Evolutionary conservation across 2,329 filamentous ascomycete species (phyloP).

Genomic region (Fusarium albidum): DNA sequence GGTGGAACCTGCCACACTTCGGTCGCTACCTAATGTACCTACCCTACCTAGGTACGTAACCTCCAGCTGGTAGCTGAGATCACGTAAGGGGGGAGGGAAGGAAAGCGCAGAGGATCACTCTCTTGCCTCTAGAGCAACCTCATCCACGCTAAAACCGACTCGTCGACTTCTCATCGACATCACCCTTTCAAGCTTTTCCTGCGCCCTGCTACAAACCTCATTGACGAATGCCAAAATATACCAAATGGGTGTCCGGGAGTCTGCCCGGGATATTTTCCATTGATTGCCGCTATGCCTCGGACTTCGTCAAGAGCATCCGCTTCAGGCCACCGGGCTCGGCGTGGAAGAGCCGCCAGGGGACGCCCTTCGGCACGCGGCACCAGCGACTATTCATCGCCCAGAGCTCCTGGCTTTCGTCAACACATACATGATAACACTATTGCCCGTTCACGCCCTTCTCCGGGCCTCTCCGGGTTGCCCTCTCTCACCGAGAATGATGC

Average conservation of each 20-base stretch:
- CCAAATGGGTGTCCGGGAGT: neutral
- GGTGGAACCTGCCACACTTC: neutral
- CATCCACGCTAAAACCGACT: neutral
- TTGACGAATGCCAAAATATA: neutral
- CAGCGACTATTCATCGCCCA: constrained; percentile 17
- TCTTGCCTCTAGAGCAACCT: neutral
- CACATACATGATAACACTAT: neutral
- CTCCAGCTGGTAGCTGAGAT: neutral
- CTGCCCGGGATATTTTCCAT: neutral
- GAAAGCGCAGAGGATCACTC: neutral
- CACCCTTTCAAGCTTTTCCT: too few relatives aligned
- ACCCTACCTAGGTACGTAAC: neutral
- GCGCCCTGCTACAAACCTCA: neutral
- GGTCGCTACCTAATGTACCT: too few relatives aligned
- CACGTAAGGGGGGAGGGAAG: neutral
- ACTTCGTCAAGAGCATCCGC: constrained; percentile 10
- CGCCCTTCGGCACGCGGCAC: neutral
- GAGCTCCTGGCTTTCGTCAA: neutral
- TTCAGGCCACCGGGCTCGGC: constrained; percentile 15
- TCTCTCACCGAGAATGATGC: neutral
- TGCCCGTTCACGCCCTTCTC: neutral
- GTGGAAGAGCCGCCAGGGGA: constrained; percentile 5
- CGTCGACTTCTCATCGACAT: too few relatives aligned
- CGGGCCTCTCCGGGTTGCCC: neutral
- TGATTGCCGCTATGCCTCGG: constrained; percentile 21